phyloP scores from a whole-genome alignment of 805 yeast genomes.

The Saturnispora halmiae region DNA sequence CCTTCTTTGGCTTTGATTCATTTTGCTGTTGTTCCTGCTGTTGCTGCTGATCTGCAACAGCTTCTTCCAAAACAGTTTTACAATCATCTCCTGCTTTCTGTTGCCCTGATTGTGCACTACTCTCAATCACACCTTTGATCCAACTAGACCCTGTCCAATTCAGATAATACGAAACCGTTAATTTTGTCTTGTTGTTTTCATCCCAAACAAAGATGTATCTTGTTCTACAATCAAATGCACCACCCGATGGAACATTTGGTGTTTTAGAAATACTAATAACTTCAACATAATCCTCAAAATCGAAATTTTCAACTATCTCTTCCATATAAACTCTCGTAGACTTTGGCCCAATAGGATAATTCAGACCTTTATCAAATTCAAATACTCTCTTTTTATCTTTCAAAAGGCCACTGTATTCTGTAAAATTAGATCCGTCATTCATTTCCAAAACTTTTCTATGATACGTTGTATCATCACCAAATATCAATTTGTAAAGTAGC shows the following conservation, averaged over 20 bases:
- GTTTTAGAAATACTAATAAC: constrained; percentile 61
- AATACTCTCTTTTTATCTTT: constrained; percentile 38
- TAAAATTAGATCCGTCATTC: constrained; percentile 40
- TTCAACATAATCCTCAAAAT: constrained; percentile 45
- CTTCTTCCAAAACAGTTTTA: constrained; percentile 19
- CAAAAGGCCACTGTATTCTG: constrained; percentile 32
- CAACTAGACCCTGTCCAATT: constrained; percentile 90
- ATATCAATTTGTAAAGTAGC: constrained; percentile 55
- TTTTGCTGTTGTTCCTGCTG: constrained; percentile 2
- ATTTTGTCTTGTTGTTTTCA: constrained; percentile 44
- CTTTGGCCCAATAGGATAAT: constrained; percentile 85
- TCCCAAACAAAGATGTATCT: constrained; percentile 73
- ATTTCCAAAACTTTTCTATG: constrained; percentile 32
- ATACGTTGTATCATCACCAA: constrained; percentile 47
- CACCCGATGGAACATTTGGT: constrained; percentile 94
- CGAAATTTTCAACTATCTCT: constrained; percentile 51
- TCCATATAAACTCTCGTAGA: constrained; percentile 59
- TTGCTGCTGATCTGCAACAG: constrained; percentile 13
- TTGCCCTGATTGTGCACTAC: constrained; percentile 77
- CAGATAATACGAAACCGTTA: constrained; percentile 62
- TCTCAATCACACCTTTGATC: constrained; percentile 85
- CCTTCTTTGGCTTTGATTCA: not conserved
- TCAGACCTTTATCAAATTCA: constrained; percentile 64
- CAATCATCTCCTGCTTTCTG: constrained; percentile 44
- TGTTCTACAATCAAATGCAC: constrained; percentile 66